Conservation (phyloP, 176 grass and related monocot genomes). For the Rhynchospora breviuscula region DNA sequence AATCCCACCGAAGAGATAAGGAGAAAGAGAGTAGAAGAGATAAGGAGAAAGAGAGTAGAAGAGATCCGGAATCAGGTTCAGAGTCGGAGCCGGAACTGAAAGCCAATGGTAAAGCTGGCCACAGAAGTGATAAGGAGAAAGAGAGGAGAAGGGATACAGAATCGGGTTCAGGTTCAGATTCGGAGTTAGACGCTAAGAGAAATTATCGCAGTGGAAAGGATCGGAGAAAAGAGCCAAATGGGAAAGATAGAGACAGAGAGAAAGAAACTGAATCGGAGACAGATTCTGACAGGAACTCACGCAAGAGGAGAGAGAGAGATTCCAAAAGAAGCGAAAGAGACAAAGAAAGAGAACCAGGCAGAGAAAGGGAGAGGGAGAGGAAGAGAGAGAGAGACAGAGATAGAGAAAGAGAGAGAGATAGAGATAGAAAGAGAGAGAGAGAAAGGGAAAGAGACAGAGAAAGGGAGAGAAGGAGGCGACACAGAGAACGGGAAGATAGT, state of each 20-base stretch:
- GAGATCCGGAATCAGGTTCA: not conserved
- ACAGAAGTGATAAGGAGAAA: not conserved
- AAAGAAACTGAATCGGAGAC: slow-evolving; percentile 13
- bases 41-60: not conserved
- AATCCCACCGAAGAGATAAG: not conserved
- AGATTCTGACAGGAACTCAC: slow-evolving; percentile 19
- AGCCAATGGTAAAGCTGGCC: not conserved
- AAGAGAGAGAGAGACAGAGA: not conserved
- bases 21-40: slow-evolving; percentile 3
- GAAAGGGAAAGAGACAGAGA: not conserved
- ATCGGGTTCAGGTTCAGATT: slow-evolving; percentile 1
- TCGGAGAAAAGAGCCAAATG: slow-evolving; percentile 1
- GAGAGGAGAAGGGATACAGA: not conserved
- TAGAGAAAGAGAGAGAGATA: not conserved
- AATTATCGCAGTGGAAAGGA: not conserved
- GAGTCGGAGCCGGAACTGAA: not conserved
- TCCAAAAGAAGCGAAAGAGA: slow-evolving; percentile 1
- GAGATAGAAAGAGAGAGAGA: not conserved
- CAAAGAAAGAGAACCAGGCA: slow-evolving; percentile 15
- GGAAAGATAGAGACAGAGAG: slow-evolving; percentile 18
- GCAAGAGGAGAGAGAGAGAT: slow-evolving; percentile 4
- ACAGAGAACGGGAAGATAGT: slow-evolving; percentile 11
- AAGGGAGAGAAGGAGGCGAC: slow-evolving; percentile 13
- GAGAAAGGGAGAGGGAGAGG: not conserved
- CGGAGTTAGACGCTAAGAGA: not conserved